phyloP scores from a whole-genome alignment of 345 rosid species.

The Hevea brasiliensis region DNA sequence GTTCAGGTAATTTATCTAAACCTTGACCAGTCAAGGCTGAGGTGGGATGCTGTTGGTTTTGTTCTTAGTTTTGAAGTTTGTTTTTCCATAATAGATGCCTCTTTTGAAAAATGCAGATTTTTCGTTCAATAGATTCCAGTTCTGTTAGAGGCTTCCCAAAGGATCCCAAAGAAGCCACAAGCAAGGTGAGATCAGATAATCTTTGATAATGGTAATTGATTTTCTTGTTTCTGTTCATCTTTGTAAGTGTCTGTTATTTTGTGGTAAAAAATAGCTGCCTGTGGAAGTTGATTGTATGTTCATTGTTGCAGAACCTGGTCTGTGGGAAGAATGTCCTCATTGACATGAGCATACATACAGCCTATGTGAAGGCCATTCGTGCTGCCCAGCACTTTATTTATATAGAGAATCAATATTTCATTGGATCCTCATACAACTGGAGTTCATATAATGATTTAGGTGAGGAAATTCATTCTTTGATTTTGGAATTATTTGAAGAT shows the following conservation, averaged over 20 bases:
- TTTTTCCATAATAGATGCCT: neutral
- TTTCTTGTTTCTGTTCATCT: neutral
- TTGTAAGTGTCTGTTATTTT: neutral
- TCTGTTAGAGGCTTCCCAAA: slow-evolving; percentile 89
- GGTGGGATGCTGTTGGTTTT: slow-evolving; percentile 2
- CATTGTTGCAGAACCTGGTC: slow-evolving; percentile 65
- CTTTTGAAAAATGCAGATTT: slow-evolving; percentile 50
- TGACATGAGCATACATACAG: slow-evolving; percentile 99
- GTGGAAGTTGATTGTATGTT: slow-evolving; percentile 26
- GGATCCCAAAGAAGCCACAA: slow-evolving; percentile 77
- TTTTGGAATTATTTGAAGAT: neutral
- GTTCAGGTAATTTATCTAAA: slow-evolving; percentile 62
- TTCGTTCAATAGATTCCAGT: slow-evolving; percentile 92
- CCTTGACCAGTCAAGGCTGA: slow-evolving; percentile 11
- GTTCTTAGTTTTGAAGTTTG: neutral
- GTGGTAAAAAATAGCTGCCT: neutral
- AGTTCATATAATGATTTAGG: slow-evolving; percentile 71
- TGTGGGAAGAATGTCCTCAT: slow-evolving; percentile 93
- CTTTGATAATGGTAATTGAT: neutral
- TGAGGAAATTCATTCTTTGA: slow-evolving; percentile 19
- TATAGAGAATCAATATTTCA: slow-evolving; percentile 94
- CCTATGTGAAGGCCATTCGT: slow-evolving; percentile 95
- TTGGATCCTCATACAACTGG: slow-evolving; percentile 94
- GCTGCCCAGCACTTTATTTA: slow-evolving; percentile 94
- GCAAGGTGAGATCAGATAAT: slow-evolving; percentile 44